These are phyloP conservation scores for Zoysia japonica DNA, from an alignment of 176 grass and related monocot species.

Conservation along the genomic window DNA sequence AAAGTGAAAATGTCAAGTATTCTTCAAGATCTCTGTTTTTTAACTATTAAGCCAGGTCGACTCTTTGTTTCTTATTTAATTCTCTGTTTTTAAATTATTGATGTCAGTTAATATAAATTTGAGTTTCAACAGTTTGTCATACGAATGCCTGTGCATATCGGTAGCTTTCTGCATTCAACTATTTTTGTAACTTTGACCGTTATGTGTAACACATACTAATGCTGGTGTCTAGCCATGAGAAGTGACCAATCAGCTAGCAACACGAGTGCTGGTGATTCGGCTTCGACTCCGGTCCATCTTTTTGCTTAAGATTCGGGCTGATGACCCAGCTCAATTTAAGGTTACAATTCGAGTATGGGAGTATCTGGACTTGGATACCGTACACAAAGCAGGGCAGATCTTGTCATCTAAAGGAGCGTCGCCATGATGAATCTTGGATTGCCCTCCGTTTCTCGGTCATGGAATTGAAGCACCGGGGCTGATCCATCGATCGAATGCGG, in stretches of 20 bases:
- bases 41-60: no score
- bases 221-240: background rate
- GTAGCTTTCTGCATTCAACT: no score
- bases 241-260: background rate
- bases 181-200: no score
- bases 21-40: no score
- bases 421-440: conserved; percentile 31
- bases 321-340: background rate
- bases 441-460: conserved; percentile 12
- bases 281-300: no score
- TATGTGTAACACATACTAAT: background rate
- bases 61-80: no score
- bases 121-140: no score
- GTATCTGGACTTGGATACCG: background rate
- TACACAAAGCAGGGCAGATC: background rate
- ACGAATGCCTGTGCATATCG: no score
- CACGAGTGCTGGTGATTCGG: background rate
- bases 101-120: no score
- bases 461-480: no score
- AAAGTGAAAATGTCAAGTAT: no score
- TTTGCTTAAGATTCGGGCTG: background rate
- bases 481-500: background rate
- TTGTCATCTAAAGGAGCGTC: background rate
- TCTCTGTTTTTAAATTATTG: no score
- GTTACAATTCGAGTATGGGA: background rate